phyloP scores from a whole-genome alignment of 1,284 basidiomycete genomes.

The Polyporus tsugae region DNA sequence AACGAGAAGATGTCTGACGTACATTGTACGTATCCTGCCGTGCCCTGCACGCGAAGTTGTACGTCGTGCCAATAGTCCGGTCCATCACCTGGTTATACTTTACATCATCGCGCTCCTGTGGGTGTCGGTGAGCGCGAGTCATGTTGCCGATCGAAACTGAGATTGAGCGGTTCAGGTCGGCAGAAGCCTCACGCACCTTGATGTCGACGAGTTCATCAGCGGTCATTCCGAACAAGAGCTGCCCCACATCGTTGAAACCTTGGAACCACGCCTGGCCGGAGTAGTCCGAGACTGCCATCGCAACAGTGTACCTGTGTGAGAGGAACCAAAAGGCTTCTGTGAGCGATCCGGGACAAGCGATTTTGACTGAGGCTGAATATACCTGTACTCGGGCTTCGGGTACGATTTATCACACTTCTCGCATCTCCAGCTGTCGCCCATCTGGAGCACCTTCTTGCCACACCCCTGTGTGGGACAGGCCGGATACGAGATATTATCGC shows the following conservation, averaged over 20 bases:
- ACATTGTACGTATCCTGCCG: slow-evolving; percentile 91
- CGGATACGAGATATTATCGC: slow-evolving; percentile 89
- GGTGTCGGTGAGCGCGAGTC: slow-evolving; percentile 16
- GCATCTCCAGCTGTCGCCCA: slow-evolving; percentile 83
- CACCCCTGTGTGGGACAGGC: slow-evolving; percentile 87
- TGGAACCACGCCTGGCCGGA: slow-evolving; percentile 93
- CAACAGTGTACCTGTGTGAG: slow-evolving; percentile 82
- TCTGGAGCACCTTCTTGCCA: slow-evolving; percentile 90
- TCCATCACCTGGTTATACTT: slow-evolving; percentile 72
- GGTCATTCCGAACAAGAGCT: slow-evolving; percentile 78
- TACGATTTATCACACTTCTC: slow-evolving; percentile 91
- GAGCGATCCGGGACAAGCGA: not conserved
- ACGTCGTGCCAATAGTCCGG: slow-evolving; percentile 74
- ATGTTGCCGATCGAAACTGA: not conserved
- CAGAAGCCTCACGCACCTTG: slow-evolving; percentile 55
- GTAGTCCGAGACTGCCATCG: slow-evolving; percentile 89
- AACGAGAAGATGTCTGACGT: slow-evolving; percentile 37
- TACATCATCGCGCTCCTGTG: slow-evolving; percentile 71
- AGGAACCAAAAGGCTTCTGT: not conserved
- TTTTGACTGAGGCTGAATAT: slow-evolving; percentile 37
- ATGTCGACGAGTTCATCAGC: slow-evolving; percentile 85
- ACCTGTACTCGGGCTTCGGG: slow-evolving; percentile 85
- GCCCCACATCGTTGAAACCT: slow-evolving; percentile 95
- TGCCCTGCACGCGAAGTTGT: slow-evolving; percentile 88
- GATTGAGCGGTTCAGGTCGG: not conserved